Conservation (phyloP, 768 basidiomycete species). For the Leucosporidium yakuticum region DNA sequence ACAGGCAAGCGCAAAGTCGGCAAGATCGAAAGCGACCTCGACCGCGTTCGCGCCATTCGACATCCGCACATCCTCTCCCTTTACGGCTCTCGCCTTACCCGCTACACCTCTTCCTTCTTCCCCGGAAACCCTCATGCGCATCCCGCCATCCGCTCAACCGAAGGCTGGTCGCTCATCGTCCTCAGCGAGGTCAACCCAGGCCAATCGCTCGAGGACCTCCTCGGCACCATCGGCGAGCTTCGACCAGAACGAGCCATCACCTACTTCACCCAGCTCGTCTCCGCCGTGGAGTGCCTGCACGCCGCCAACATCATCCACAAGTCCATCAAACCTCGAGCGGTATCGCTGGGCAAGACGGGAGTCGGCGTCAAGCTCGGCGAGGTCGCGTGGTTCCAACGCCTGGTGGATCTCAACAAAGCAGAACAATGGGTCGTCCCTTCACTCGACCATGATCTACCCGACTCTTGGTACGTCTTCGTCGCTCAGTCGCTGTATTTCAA, state of each 20-base stretch:
- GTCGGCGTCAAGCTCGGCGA: constrained; percentile 11
- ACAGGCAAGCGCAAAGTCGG: constrained; percentile 29
- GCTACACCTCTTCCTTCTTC: constrained; percentile 26
- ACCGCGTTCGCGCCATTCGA: constrained; percentile 10
- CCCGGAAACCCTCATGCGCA: not conserved
- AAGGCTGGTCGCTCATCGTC: constrained; percentile 30
- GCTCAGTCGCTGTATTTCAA: no score
- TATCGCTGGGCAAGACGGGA: constrained; percentile 15
- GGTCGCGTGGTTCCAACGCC: constrained; percentile 24
- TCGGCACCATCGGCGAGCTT: constrained; percentile 27
- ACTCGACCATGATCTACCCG: constrained; percentile 17
- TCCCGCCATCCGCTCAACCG: constrained; percentile 7
- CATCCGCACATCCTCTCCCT: constrained; percentile 26
- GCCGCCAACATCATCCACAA: constrained; percentile 22
- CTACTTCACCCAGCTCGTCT: constrained; percentile 23
- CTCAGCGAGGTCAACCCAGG: not conserved
- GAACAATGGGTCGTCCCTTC: constrained; percentile 27
- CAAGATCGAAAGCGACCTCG: constrained; percentile 30
- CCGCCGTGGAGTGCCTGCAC: constrained; percentile 26
- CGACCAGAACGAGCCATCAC: constrained; percentile 27
- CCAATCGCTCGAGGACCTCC: constrained; percentile 22
- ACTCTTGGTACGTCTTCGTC: constrained; percentile 14
- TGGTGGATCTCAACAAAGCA: constrained; percentile 33
- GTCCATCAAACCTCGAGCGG: constrained; percentile 7
- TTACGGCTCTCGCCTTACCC: constrained; percentile 29